These are phyloP conservation scores for Lentinula aciculospora DNA, from an alignment of 768 basidiomycete species.

Conservation along the genomic window DNA sequence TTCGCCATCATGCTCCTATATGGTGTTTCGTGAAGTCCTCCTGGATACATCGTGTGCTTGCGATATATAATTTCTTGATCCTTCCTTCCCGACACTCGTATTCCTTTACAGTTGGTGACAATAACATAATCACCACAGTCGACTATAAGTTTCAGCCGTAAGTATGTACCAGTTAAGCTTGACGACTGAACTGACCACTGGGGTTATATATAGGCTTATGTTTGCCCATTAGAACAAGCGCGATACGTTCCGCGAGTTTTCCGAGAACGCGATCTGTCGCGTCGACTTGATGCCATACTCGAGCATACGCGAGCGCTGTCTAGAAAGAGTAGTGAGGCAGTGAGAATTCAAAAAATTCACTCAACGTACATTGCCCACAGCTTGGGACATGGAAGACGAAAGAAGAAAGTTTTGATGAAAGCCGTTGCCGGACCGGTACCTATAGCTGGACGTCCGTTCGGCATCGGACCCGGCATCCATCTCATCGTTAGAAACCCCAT, in stretches of 20 bases:
- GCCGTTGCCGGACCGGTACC: background rate
- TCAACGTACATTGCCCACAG: constrained; percentile 69
- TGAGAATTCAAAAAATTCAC: background rate
- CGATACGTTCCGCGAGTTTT: constrained; percentile 91
- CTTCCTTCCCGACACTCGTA: constrained; percentile 89
- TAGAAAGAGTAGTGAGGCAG: constrained; percentile 20
- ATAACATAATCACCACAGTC: constrained; percentile 98
- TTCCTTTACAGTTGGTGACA: constrained; percentile 81
- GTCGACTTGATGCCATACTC: constrained; percentile 95
- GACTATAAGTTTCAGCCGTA: constrained; percentile 36
- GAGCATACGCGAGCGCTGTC: constrained; percentile 94
- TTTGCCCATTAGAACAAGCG: constrained; percentile 96
- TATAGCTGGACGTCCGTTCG: background rate
- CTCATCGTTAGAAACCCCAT: background rate
- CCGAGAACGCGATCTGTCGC: constrained; percentile 89
- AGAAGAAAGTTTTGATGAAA: constrained; percentile 3
- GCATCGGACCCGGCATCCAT: constrained; percentile 3
- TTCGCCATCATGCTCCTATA: constrained; percentile 79
- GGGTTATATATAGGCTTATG: constrained; percentile 98
- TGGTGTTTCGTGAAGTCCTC: constrained; percentile 87
- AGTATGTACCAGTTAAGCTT: background rate
- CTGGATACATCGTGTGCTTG: constrained; percentile 89
- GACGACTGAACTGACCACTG: constrained; percentile 48
- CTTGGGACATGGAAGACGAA: constrained; percentile 61
- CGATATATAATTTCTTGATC: constrained; percentile 81